Conservation (phyloP, 345 rosid genomes). For the Salix exigua region DNA sequence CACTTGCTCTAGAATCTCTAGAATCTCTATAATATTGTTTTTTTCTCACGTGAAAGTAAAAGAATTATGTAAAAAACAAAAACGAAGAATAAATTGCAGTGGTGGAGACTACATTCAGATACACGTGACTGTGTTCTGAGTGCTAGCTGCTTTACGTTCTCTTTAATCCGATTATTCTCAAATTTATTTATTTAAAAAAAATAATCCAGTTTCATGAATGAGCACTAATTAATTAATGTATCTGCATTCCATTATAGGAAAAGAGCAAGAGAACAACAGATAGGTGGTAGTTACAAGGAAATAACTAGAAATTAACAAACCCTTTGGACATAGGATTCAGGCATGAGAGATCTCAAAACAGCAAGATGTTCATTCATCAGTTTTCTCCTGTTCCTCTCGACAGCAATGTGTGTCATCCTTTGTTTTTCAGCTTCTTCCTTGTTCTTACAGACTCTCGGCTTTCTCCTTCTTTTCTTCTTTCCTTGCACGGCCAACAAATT, state of each 20-base stretch:
- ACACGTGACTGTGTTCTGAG: conserved; percentile 11
- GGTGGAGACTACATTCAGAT: background rate
- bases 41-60: conserved; percentile 2
- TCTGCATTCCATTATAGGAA: background rate
- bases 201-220: background rate
- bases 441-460: conserved; percentile 73
- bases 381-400: conserved; percentile 84
- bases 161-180: background rate
- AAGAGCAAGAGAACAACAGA: background rate
- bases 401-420: conserved; percentile 90
- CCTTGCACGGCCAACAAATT: conserved; percentile 36
- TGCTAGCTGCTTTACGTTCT: background rate
- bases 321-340: conserved; percentile 77
- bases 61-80: conserved; percentile 4
- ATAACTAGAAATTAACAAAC: conserved; percentile 27
- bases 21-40: background rate
- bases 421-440: conserved; percentile 82
- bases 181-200: background rate
- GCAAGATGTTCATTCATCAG: conserved; percentile 85
- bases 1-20: background rate
- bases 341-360: conserved; percentile 80
- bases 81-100: background rate
- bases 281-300: background rate
- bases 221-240: background rate
- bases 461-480: conserved; percentile 66